These are phyloP conservation scores for Microsporum ferrugineum DNA, from an alignment of 2,329 filamentous ascomycete species.

Conservation along the genomic window DNA sequence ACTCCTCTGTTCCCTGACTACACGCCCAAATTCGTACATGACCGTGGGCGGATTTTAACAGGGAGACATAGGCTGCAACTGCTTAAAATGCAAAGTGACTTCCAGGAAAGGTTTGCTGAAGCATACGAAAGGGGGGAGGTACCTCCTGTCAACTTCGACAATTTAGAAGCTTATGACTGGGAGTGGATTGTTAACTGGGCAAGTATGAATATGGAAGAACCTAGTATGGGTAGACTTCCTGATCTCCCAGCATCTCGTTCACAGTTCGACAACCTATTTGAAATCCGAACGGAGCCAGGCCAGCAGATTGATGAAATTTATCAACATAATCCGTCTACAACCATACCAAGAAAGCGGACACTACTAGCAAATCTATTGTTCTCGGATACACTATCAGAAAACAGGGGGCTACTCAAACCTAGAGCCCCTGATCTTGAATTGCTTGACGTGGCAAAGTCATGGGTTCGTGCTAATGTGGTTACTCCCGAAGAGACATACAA, in stretches of 20 bases:
- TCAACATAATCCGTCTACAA: conserved; percentile 22
- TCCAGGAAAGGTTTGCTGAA: conserved; percentile 36
- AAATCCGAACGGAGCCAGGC: conserved; percentile 28
- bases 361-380: conserved; percentile 28
- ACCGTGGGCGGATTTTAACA: conserved; percentile 28
- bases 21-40: conserved; percentile 28
- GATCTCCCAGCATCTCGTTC: conserved; percentile 35
- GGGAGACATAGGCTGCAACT: conserved; percentile 31
- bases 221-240: conserved; percentile 25
- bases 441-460: conserved; percentile 34
- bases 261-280: conserved; percentile 33
- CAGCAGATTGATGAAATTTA: conserved; percentile 28
- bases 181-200: conserved; percentile 38
- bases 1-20: conserved; percentile 31
- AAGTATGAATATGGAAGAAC: conserved; percentile 29
- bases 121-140: conserved; percentile 36
- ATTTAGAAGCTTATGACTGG: conserved; percentile 39
- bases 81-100: conserved; percentile 35
- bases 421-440: conserved; percentile 16
- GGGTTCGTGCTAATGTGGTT: conserved; percentile 38
- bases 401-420: not conserved
- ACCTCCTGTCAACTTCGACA: conserved; percentile 34
- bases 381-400: conserved; percentile 18
- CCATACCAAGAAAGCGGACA: conserved; percentile 25
- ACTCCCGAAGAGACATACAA: conserved; percentile 34